Evolutionary conservation across 2,329 filamentous ascomycete species (phyloP), one percentile per base, ranked within the genome.

Genomic region (Penicillium sp.): DNA sequence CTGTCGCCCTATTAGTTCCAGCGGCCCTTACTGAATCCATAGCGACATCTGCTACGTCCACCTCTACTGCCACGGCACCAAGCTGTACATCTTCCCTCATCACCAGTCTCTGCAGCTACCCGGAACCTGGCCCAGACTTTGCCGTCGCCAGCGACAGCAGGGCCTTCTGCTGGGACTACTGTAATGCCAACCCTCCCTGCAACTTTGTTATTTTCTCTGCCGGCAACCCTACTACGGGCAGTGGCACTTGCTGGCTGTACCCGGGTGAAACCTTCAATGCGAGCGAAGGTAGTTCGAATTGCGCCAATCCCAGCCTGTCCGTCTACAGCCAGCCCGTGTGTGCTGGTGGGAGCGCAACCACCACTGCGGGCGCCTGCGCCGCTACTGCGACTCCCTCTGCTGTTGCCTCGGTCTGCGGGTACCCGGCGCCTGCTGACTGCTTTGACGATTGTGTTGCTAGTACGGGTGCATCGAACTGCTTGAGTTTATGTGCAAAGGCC

Each of bases 211-310:
- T 72, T 59, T 73, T 71, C 58, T 5, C 19, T 53, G 56, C 64
- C 42, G 68, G 63, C 37, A 71, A 72, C 58, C 69, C 70, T 48
- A 39, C 60, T 54, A 54, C 52, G 3, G 70, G 66, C 61, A 60
- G 47, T 39, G 70, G 70, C 51, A 68, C 60, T 2, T 71, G 70
- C 62, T 71, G 66, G 68, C 35, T 69, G 23, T 72, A 71, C 58
- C 69, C 69, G 2, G 69, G 67, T 31, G 58, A 67, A 60, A 57
- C 29, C 21, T 72, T 60, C 48, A 60, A 71, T 58, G 44, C 57
- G 50, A 67, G 57, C 60, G 50, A 62, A 53, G 68, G 62, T 50
- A 61, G 45, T 19, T 35, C 60, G 46, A 46, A 57, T 46, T 71
- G 68, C 60, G 27, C 19, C 55, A 59, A 58, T 49, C 58, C 63